Percentiles rank a stretch among this genome's conserved stretches.
phyloP scores from a whole-genome alignment of 768 basidiomycete species.

The Rhizopogon sp. region DNA sequence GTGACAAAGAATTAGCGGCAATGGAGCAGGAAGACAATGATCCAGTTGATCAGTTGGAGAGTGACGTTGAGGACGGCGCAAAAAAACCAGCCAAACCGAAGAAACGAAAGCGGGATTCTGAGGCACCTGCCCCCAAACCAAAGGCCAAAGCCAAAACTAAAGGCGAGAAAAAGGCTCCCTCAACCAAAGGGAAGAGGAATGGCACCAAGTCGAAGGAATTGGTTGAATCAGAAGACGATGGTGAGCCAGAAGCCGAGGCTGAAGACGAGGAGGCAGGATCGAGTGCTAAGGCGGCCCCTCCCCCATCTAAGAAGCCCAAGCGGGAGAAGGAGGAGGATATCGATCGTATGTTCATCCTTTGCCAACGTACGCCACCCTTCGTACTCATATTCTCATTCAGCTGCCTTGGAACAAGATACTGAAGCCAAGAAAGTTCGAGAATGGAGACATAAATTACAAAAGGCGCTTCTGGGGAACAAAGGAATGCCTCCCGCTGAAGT shows the following conservation, averaged over 20 bases:
- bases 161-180: conserved; percentile 30
- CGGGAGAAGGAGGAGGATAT: conserved; percentile 55
- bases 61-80: conserved; percentile 47
- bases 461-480: conserved; percentile 73
- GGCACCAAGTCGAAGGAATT: conserved; percentile 57
- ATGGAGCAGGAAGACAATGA: conserved; percentile 53
- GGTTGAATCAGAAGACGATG: conserved; percentile 63
- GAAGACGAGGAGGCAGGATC: conserved; percentile 43
- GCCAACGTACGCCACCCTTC: background rate
- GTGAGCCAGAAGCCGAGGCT: conserved; percentile 43
- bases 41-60: conserved; percentile 63
- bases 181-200: conserved; percentile 45
- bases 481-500: conserved; percentile 62
- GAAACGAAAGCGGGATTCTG: conserved; percentile 63
- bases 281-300: conserved; percentile 52
- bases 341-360: conserved; percentile 41
- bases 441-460: conserved; percentile 91
- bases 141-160: conserved; percentile 44
- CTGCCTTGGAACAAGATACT: conserved; percentile 46
- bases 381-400: conserved; percentile 18
- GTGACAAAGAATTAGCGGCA: conserved; percentile 12
- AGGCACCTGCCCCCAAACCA: conserved; percentile 32
- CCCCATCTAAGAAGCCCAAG: conserved; percentile 61
- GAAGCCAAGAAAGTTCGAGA: conserved; percentile 77
- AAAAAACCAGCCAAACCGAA: conserved; percentile 42